These are phyloP conservation scores for Lathyrus oleraceus DNA, from an alignment of 306 rosid genomes.

Conservation along the genomic window DNA sequence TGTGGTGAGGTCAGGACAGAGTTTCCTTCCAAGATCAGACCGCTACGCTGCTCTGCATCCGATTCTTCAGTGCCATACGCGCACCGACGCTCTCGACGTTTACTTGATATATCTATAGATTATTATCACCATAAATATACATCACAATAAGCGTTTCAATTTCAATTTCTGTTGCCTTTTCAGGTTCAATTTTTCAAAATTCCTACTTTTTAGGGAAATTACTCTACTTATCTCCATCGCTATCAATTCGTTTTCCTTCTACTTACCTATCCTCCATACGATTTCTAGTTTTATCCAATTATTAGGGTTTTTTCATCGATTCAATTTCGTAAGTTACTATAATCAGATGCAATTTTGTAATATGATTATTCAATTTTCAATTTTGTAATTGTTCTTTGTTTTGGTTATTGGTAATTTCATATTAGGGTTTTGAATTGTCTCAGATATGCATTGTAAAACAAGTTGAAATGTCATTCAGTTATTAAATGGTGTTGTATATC, in stretches of 20 bases:
- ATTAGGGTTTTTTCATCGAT: background rate
- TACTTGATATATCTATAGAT: background rate
- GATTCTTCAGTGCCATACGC: background rate
- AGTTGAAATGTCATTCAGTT: background rate
- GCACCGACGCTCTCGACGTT: background rate
- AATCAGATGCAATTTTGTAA: background rate
- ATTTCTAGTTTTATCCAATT: conserved; percentile 2
- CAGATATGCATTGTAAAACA: background rate
- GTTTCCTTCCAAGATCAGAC: background rate
- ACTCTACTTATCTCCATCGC: background rate
- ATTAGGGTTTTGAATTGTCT: background rate
- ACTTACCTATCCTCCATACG: too few relatives aligned
- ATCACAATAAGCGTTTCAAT: background rate
- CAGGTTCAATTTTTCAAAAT: conserved; percentile 19
- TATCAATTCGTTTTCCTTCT: background rate
- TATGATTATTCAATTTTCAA: background rate
- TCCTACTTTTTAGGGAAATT: background rate
- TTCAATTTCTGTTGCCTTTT: background rate
- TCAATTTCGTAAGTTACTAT: background rate
- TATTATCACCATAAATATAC: background rate
- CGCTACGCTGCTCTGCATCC: background rate
- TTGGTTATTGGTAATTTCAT: background rate
- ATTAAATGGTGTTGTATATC: background rate
- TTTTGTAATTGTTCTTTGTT: background rate
- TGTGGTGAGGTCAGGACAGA: background rate